Percentiles rank a stretch among this genome's conserved stretches.
Evolutionary conservation across 345 rosid species (phyloP).

Genomic region (Eucalyptus fibrosa): DNA sequence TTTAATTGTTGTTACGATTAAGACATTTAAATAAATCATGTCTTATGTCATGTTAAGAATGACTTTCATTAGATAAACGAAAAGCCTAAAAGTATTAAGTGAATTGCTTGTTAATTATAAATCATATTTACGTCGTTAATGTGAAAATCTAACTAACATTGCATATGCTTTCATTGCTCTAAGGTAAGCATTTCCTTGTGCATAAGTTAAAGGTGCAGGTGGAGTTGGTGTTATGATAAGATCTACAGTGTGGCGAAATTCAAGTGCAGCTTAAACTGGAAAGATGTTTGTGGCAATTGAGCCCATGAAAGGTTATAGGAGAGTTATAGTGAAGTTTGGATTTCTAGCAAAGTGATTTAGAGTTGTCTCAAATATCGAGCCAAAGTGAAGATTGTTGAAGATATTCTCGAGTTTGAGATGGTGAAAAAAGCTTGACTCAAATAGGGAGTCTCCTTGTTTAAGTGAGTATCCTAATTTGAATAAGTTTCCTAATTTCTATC

Average conservation of each 20-base stretch:
- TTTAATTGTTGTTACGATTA: too few species aligned
- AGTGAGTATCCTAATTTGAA: neutral
- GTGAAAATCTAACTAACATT: too few species aligned
- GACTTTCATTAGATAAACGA: too few species aligned
- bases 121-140: too few species aligned
- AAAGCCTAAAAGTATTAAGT: too few species aligned
- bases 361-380: neutral
- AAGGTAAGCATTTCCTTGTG: too few species aligned
- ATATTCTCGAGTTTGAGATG: neutral
- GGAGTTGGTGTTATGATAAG: neutral
- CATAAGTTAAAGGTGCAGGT: neutral
- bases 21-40: too few species aligned
- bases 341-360: neutral
- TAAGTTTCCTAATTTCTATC: neutral
- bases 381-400: neutral
- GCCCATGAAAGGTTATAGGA: neutral
- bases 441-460: neutral
- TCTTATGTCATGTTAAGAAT: too few species aligned
- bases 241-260: neutral
- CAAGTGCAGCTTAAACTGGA: too few species aligned
- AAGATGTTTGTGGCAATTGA: neutral
- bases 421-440: neutral
- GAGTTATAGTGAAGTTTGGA: neutral
- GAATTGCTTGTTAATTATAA: too few species aligned
- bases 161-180: too few species aligned